These are phyloP conservation scores for Aristolochia contorta DNA, from an alignment of 164 flowering plant genomes.

Conservation along the genomic window DNA sequence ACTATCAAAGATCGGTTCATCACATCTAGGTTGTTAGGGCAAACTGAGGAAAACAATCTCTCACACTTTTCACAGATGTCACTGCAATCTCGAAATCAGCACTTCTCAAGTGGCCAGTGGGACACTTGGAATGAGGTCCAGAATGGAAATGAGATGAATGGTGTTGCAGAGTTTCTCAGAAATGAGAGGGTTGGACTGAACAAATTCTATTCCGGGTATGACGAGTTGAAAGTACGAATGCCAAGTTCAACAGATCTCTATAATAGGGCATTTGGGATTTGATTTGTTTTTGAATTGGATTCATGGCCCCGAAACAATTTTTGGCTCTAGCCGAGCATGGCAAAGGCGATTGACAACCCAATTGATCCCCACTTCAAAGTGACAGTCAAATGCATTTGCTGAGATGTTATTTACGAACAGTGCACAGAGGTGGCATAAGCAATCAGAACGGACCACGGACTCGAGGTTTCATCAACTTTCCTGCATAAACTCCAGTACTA, in stretches of 20 bases:
- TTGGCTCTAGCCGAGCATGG: too few relatives aligned
- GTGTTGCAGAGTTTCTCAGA: constrained; percentile 46
- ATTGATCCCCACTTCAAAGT: too few relatives aligned
- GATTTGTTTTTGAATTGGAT: constrained; percentile 7
- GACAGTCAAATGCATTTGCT: too few relatives aligned
- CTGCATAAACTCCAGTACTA: too few relatives aligned
- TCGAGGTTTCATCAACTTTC: too few relatives aligned
- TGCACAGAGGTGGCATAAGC: too few relatives aligned
- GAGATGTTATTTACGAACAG: too few relatives aligned
- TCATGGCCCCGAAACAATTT: too few relatives aligned
- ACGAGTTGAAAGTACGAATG: constrained; percentile 50
- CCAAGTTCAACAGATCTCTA: constrained; percentile 65
- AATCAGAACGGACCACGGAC: too few relatives aligned
- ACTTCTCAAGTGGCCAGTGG: constrained; percentile 59
- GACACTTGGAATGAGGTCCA: constrained; percentile 65
- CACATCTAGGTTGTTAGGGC: constrained; percentile 48
- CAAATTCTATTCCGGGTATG: constrained; percentile 40
- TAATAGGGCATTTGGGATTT: constrained; percentile 68
- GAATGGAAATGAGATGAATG: constrained; percentile 26
- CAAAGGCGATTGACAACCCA: too few relatives aligned
- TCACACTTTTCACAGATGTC: constrained; percentile 47
- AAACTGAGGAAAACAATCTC: constrained; percentile 36
- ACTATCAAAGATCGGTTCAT: constrained; percentile 34
- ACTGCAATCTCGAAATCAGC: constrained; percentile 41
- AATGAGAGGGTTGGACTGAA: constrained; percentile 55